Conservation (phyloP, 2,329 filamentous ascomycete species). For the Fusarium sp. region DNA sequence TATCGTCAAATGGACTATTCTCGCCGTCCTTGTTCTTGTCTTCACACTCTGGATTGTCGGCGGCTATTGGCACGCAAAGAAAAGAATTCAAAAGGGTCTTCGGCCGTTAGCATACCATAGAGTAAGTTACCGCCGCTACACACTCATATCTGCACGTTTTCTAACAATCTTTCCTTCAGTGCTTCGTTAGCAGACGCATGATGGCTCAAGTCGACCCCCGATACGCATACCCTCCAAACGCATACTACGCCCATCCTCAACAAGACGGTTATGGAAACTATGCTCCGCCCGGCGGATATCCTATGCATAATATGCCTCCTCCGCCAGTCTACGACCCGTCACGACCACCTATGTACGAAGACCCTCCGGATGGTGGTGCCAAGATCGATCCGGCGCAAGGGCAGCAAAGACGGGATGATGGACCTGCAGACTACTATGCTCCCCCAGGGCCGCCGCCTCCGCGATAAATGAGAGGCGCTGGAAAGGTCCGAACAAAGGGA, state of each 20-base stretch:
- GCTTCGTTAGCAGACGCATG: slow-evolving; percentile 64
- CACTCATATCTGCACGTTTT: slow-evolving; percentile 1
- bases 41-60: slow-evolving; percentile 74
- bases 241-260: slow-evolving; percentile 58
- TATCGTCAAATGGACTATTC: slow-evolving; percentile 80
- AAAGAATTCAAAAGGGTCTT: slow-evolving; percentile 75
- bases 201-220: slow-evolving; percentile 64
- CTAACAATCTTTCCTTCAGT: slow-evolving; percentile 55
- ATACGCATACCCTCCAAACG: slow-evolving; percentile 62
- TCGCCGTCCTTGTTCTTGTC: slow-evolving; percentile 72
- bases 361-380: slow-evolving; percentile 62
- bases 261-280: slow-evolving; percentile 45
- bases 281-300: slow-evolving; percentile 46
- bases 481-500: neutral
- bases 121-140: slow-evolving; percentile 57
- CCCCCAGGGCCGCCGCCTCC: slow-evolving; percentile 63
- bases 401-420: slow-evolving; percentile 35
- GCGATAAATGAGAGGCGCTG: slow-evolving; percentile 25
- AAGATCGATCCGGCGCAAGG: slow-evolving; percentile 70
- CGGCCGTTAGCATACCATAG: slow-evolving; percentile 79
- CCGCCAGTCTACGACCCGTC: slow-evolving; percentile 72
- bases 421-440: slow-evolving; percentile 54
- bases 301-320: slow-evolving; percentile 60
- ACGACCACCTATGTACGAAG: slow-evolving; percentile 69
- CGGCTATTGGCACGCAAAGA: slow-evolving; percentile 79